phyloP scores from a whole-genome alignment of 768 basidiomycete species.

The Hypsizygus marmoreus region DNA sequence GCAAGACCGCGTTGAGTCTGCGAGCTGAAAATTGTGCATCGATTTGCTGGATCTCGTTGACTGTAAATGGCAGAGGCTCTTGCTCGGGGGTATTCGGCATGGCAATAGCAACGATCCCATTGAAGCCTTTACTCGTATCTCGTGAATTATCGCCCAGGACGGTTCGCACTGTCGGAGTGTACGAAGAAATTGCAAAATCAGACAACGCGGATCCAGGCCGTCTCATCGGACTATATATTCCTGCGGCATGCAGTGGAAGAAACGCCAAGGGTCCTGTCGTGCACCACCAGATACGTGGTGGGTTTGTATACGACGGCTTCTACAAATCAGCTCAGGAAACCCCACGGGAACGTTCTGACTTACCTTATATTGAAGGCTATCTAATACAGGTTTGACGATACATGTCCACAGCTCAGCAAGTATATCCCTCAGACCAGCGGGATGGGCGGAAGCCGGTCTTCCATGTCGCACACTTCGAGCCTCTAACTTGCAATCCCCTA shows the following conservation, averaged over 20 bases:
- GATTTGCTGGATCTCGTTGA: conserved; percentile 1
- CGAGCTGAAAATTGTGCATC: neutral
- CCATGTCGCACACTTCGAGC: too few relatives aligned
- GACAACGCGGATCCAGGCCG: neutral
- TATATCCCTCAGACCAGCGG: neutral
- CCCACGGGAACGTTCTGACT: too few relatives aligned
- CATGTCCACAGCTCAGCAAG: conserved; percentile 3
- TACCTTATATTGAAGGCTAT: conserved; percentile 4
- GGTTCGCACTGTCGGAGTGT: neutral
- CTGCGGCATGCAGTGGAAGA: conserved; percentile 14
- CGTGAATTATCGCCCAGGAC: too few relatives aligned
- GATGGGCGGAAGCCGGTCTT: too few relatives aligned
- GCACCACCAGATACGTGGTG: conserved; percentile 10
- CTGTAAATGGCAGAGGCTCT: neutral
- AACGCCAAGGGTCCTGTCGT: conserved; percentile 10
- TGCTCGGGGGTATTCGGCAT: neutral
- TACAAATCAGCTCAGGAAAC: neutral
- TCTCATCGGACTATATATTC: neutral
- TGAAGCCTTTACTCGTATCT: neutral
- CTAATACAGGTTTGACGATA: conserved; percentile 5
- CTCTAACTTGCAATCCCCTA: too few relatives aligned
- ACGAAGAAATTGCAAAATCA: neutral
- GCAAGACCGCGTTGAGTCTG: neutral
- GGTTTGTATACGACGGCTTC: neutral
- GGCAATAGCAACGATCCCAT: neutral